Base-by-base conservation (phyloP, 1,284 basidiomycete genomes). In the Apiotrichum siamense region DNA sequence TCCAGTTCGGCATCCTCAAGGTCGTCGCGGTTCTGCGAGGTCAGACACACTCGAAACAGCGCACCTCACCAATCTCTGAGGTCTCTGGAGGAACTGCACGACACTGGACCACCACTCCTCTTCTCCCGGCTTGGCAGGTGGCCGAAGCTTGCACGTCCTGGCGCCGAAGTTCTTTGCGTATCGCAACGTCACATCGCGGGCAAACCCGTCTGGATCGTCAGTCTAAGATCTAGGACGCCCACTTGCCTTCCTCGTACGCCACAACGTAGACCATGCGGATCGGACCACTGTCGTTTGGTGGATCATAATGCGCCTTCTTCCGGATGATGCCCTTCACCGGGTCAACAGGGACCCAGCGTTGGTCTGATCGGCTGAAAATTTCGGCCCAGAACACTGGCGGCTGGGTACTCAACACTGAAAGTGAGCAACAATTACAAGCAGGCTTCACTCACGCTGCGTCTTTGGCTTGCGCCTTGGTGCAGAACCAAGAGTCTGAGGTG, bases 311-410 rank as follows among this genome's bases (percentile, higher is more conserved):
- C 50, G 82, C 83, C 57, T 83, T 83, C 63, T 87, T 88, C 61
- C 91, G 85, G 54, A 93, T 83, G 46, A 84, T 79, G 36, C 80
- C 83, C 12, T 86, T 82, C 25, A 93, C 80, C 4, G 91, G 89
- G 70, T 99, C 96, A 37, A 97, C 85, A 0, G 91, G 86, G 18
- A 97, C 77, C 94, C 94, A 99, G 36, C 84, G 83, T 40, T 82
- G 84, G 73, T 97, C 92, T 1, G 92, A 84, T 18, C 88, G 84
- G 25, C 88, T 93, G 73, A 93, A 99, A 0, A 97, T 88, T 72
- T 98, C 96, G 1, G 88, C 90, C 96, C 94, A 99, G 72, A 93
- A 90, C 3, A 94, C 85, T 0, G 94, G 96, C 2, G 92, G 86
- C n/a, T 73, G 67, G 3, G 62, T 49, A 0, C 60, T 58, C 25